Conservation (phyloP, 768 basidiomycete genomes). For the Boletales sp. region DNA sequence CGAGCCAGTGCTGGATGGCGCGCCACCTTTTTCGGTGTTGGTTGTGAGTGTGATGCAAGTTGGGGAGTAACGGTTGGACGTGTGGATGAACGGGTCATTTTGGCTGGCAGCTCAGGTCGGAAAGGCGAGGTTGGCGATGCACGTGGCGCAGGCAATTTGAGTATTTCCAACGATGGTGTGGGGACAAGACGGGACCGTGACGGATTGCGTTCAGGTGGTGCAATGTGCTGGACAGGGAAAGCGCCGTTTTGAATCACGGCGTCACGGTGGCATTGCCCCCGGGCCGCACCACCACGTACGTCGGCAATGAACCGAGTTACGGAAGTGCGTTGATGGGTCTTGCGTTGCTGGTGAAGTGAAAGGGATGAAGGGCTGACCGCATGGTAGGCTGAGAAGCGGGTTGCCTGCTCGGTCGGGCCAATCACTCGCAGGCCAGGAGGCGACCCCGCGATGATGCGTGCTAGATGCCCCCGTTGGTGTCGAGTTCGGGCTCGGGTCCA, state of each 20-base stretch:
- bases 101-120: slow-evolving; percentile 2
- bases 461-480: too few relatives aligned
- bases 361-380: background rate
- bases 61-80: background rate
- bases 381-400: background rate
- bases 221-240: slow-evolving; percentile 3
- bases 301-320: too few relatives aligned
- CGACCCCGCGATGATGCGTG: too few relatives aligned
- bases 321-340: too few relatives aligned
- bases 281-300: background rate
- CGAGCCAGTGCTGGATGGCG: slow-evolving; percentile 9
- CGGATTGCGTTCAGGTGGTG: background rate
- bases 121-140: slow-evolving; percentile 18
- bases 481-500: too few relatives aligned
- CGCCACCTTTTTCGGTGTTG: background rate
- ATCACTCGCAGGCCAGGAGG: too few relatives aligned
- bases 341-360: background rate
- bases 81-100: background rate
- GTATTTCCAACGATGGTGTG: background rate
- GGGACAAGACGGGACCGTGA: background rate
- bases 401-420: background rate
- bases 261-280: background rate
- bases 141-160: slow-evolving; percentile 16
- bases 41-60: background rate
- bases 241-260: background rate